These are phyloP conservation scores for Curvularia spicifera DNA, from an alignment of 2,329 filamentous ascomycete genomes.

Conservation along the genomic window DNA sequence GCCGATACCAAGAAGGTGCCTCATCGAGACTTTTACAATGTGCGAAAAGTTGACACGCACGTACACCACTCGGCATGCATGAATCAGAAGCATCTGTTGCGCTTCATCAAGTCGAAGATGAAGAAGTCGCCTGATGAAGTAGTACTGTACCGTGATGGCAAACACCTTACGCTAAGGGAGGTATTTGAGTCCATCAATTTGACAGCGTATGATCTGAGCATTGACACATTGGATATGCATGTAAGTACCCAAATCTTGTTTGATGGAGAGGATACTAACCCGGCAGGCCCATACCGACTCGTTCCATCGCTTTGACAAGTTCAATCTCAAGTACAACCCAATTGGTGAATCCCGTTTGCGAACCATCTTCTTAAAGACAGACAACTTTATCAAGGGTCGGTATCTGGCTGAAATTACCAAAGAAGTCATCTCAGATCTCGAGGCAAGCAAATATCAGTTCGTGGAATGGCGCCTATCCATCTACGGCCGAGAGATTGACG, in stretches of 20 bases:
- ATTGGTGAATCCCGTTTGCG: slow-evolving; percentile 92
- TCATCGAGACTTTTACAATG: slow-evolving; percentile 98
- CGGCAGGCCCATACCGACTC: slow-evolving; percentile 88
- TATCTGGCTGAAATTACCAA: slow-evolving; percentile 98
- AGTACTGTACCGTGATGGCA: slow-evolving; percentile 89
- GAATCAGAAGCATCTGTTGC: slow-evolving; percentile 98
- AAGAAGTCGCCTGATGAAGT: slow-evolving; percentile 96
- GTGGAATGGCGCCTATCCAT: slow-evolving; percentile 99
- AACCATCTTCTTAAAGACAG: slow-evolving; percentile 98
- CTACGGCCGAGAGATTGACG: slow-evolving; percentile 87
- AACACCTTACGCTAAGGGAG: slow-evolving; percentile 86
- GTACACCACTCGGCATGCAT: slow-evolving; percentile 99
- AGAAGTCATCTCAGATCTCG: slow-evolving; percentile 94
- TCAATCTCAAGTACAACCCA: slow-evolving; percentile 98
- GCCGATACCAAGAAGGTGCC: slow-evolving; percentile 98
- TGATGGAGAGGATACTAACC: slow-evolving; percentile 17
- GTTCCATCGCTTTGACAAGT: slow-evolving; percentile 99
- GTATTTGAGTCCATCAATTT: slow-evolving; percentile 98
- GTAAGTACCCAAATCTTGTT: slow-evolving; percentile 57
- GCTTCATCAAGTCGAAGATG: slow-evolving; percentile 99
- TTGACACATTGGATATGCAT: slow-evolving; percentile 99
- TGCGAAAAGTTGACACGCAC: slow-evolving; percentile 97
- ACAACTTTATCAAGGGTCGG: slow-evolving; percentile 94
- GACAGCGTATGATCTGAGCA: slow-evolving; percentile 96
- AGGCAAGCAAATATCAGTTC: slow-evolving; percentile 99